phyloP scores from a whole-genome alignment of 2,329 filamentous ascomycete genomes.

The Colletotrichum zoysiae region DNA sequence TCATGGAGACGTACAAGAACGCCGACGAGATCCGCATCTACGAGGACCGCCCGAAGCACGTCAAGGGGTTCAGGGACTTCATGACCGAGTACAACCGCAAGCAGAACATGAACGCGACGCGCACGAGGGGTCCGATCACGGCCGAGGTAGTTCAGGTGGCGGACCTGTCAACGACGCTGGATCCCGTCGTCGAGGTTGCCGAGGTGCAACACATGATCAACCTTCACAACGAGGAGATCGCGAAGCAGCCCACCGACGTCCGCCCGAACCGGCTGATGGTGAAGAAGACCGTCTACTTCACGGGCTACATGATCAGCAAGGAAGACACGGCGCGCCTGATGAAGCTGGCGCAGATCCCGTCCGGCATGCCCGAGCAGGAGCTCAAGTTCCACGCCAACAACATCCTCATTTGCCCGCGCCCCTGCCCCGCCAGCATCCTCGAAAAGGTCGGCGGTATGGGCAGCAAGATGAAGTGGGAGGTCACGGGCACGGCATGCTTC shows the following conservation, averaged over 20 bases:
- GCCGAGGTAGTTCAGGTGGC: slow-evolving; percentile 89
- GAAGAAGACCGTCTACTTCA: slow-evolving; percentile 91
- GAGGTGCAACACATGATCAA: slow-evolving; percentile 93
- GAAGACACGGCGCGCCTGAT: slow-evolving; percentile 80
- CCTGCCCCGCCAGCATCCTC: slow-evolving; percentile 78
- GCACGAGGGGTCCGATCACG: slow-evolving; percentile 73
- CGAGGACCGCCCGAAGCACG: slow-evolving; percentile 75
- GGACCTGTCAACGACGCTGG: slow-evolving; percentile 78
- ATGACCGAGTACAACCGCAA: slow-evolving; percentile 80
- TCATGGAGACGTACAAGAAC: slow-evolving; percentile 87
- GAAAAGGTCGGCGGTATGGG: slow-evolving; percentile 90
- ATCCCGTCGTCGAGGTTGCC: slow-evolving; percentile 83
- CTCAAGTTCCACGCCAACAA: slow-evolving; percentile 88
- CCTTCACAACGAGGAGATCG: slow-evolving; percentile 78
- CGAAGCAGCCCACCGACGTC: slow-evolving; percentile 49
- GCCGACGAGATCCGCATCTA: slow-evolving; percentile 87
- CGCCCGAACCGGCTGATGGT: slow-evolving; percentile 71
- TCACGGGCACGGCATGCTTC: slow-evolving; percentile 79
- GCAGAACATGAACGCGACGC: slow-evolving; percentile 56
- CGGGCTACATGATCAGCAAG: slow-evolving; percentile 85
- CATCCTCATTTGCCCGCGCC: slow-evolving; percentile 88
- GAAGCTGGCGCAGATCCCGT: slow-evolving; percentile 74
- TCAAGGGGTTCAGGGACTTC: slow-evolving; percentile 87
- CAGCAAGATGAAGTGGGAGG: slow-evolving; percentile 84
- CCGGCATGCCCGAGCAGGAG: slow-evolving; percentile 74